Conservation (phyloP, 495 filamentous ascomycete species). For the Neurospora sp. region DNA sequence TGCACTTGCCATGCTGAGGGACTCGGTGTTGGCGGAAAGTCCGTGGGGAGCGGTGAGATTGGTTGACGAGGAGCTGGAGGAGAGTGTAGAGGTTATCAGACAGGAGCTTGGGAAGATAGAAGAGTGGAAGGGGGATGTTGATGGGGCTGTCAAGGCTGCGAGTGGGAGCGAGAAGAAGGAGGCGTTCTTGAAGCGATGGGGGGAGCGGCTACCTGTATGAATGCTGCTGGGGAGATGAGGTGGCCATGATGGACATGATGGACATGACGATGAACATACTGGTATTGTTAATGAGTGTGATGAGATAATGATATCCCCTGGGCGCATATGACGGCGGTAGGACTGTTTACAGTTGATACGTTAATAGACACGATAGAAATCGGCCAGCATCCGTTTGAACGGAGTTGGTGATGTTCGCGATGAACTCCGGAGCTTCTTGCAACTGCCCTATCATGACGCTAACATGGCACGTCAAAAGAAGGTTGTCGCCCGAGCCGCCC, state of each 20-base stretch:
- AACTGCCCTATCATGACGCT: neutral
- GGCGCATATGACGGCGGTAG: too few species aligned
- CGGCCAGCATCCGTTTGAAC: too few species aligned
- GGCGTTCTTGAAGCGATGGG: constrained; percentile 31
- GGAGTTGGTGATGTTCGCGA: too few species aligned
- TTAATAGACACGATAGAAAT: too few species aligned
- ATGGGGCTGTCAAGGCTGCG: constrained; percentile 17
- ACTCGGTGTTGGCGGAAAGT: constrained; percentile 34
- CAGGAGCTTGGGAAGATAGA: constrained; percentile 26
- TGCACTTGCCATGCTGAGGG: constrained; percentile 31
- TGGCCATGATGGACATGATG: too few species aligned
- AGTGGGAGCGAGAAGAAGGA: constrained; percentile 29
- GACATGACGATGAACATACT: too few species aligned
- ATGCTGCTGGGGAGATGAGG: too few species aligned
- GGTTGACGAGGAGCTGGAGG: constrained; percentile 32
- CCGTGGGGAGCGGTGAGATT: constrained; percentile 27
- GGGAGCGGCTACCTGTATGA: too few species aligned
- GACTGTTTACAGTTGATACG: too few species aligned
- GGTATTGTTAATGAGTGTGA: too few species aligned
- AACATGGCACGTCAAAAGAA: neutral
- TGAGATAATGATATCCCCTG: too few species aligned
- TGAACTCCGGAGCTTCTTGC: neutral
- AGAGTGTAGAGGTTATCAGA: constrained; percentile 23
- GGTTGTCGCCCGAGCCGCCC: neutral
- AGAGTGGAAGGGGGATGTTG: constrained; percentile 15